phyloP scores from a whole-genome alignment of 176 grass and related monocot genomes.

The Juncus inflexus region DNA sequence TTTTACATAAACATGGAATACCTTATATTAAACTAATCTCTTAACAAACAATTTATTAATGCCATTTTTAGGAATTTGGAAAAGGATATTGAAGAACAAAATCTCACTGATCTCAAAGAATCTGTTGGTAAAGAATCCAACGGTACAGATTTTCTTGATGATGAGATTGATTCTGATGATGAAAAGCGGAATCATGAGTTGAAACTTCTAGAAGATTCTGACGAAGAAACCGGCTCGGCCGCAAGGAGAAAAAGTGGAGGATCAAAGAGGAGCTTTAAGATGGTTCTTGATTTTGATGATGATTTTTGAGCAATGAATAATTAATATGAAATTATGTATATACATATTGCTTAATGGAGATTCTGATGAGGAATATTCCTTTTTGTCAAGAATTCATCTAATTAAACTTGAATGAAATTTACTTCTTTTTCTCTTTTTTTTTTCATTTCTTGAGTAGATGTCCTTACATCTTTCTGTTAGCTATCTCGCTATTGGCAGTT shows the following conservation, averaged over 20 bases:
- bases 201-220: constrained; percentile 36
- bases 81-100: constrained; percentile 32
- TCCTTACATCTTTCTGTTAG: too few species aligned
- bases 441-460: too few species aligned
- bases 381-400: too few species aligned
- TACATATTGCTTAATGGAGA: not conserved
- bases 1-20: constrained; percentile 11
- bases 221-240: constrained; percentile 5
- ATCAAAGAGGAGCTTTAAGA: constrained; percentile 52
- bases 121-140: constrained; percentile 1
- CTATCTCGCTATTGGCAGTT: too few species aligned
- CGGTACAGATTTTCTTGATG: constrained; percentile 1
- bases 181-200: not conserved
- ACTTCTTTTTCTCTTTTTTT: too few species aligned
- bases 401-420: too few species aligned
- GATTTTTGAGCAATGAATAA: not conserved
- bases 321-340: not conserved
- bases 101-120: too few species aligned
- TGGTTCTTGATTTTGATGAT: constrained; percentile 60
- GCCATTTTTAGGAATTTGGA: constrained; percentile 36
- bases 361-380: too few species aligned
- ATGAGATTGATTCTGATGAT: too few species aligned
- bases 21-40: constrained; percentile 23
- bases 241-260: constrained; percentile 27
- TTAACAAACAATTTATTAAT: constrained; percentile 10